Base-by-base conservation (phyloP, 2,329 filamentous ascomycete genomes). In the Diaporthe eres region DNA sequence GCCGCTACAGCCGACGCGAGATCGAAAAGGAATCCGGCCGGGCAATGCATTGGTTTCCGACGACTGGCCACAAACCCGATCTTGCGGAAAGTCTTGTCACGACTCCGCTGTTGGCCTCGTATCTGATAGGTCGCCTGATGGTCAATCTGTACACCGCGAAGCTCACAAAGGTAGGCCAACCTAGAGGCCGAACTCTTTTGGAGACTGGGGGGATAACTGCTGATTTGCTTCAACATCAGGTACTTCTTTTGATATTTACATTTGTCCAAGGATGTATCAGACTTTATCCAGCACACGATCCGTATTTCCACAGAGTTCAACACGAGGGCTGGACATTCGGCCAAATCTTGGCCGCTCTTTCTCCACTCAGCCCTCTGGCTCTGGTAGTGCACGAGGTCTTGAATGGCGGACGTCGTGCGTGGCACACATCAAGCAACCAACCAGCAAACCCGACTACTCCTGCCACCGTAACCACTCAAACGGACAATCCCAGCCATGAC, bases 331-430 rank as follows among this genome's bases (percentile, higher is more conserved):
- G 58, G 58, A 61, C 58, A 42, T 28, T 25, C 12, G 58, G 58
- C 58, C 58, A 61, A 17, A 17, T 61, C 1, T 42, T 61, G 37
- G 58, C 58, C 37, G 58, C 28, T 42, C 34, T 42, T 17, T 4
- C 13, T 61, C 58, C 37, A 25, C 58, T 61, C 34, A 61, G 58
- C 58, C 58, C 58, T 42, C 58, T 61, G 12, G 37, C 58, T 42
- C 37, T 61, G 37, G 37, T 61, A 28, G 13, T 61, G 2, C 13
- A 25, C 19, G 58, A 28, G 58, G 19, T 42, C 58, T 28, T 61
- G n/a, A 61, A 55, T 10, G 6, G 51, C 25, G 25, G 51, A 28
- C 12, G 58, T 28, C n/a, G 37, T 42, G 58, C 37, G 4, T 42
- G 58, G 58, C 58, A 39, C n/a, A 1, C 12, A 61, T 61, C 37